phyloP scores from a whole-genome alignment of 2,329 filamentous ascomycete genomes.

The Pseudogymnoascus sp. region DNA sequence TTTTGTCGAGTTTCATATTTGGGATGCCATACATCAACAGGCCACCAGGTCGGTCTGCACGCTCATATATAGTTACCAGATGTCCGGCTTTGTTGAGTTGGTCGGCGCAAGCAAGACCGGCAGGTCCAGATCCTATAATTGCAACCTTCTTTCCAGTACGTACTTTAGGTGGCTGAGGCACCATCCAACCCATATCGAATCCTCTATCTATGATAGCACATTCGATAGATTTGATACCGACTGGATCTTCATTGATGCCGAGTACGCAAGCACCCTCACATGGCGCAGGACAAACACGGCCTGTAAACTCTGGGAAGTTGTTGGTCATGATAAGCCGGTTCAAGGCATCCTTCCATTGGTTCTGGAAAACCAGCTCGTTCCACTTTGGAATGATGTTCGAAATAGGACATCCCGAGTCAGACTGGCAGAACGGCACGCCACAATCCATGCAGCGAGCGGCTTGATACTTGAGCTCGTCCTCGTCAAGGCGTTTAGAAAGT shows the following conservation, averaged over 20 bases:
- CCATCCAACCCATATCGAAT: conserved; percentile 98
- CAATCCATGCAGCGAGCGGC: conserved; percentile 98
- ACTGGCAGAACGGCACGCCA: conserved; percentile 96
- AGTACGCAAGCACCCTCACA: conserved; percentile 94
- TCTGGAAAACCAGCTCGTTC: conserved; percentile 72
- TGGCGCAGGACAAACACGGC: conserved; percentile 90
- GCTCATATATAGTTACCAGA: conserved; percentile 82
- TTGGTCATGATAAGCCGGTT: conserved; percentile 92
- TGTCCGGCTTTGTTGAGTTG: conserved; percentile 93
- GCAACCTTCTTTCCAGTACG: conserved; percentile 85
- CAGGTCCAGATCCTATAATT: conserved; percentile 84
- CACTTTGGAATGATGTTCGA: conserved; percentile 97
- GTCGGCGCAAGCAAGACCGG: conserved; percentile 82
- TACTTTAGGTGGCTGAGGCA: conserved; percentile 66
- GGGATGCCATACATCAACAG: conserved; percentile 97
- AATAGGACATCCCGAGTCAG: conserved; percentile 90
- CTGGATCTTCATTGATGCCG: conserved; percentile 92
- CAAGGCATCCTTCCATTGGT: conserved; percentile 83
- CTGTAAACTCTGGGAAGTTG: conserved; percentile 97
- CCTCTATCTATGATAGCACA: conserved; percentile 96
- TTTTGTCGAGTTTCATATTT: conserved; percentile 99
- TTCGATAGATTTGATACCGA: conserved; percentile 97
- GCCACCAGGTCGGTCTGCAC: conserved; percentile 81
- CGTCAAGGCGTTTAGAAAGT: conserved; percentile 75
- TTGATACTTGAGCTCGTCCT: conserved; percentile 95